Evolutionary conservation across 257 asterid species (phyloP).

Genomic region (Petunia axillaris): DNA sequence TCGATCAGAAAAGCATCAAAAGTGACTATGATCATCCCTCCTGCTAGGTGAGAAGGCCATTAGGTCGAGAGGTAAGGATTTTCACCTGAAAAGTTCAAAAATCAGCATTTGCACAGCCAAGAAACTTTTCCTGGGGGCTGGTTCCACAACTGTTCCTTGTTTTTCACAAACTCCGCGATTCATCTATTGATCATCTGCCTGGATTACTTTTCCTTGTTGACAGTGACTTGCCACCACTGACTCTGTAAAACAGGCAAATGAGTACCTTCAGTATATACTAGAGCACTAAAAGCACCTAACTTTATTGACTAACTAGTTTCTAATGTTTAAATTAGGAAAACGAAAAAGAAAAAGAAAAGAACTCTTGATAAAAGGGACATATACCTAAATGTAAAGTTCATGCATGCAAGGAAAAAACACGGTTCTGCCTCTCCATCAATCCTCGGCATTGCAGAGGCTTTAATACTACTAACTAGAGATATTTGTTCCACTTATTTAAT

Average conservation of each 20-base stretch:
- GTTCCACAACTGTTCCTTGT: background rate
- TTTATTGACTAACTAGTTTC: background rate
- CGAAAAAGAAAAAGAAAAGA: too few species aligned
- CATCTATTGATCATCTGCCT: background rate
- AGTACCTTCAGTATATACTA: background rate
- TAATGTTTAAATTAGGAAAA: background rate
- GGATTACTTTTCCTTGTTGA: background rate
- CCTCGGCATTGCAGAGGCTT: background rate
- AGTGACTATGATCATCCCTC: background rate
- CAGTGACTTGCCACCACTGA: background rate
- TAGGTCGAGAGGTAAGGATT: background rate
- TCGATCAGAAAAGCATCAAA: background rate
- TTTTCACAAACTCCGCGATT: background rate
- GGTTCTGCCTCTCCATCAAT: background rate
- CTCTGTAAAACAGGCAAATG: background rate
- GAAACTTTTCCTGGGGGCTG: background rate
- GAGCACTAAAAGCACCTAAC: background rate
- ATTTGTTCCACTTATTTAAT: background rate
- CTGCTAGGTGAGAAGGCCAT: slow-evolving; percentile 1
- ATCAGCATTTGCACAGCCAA: background rate
- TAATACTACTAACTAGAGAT: background rate
- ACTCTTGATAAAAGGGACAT: background rate
- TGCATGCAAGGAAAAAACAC: background rate
- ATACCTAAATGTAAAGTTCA: background rate
- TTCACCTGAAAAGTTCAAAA: background rate